A percentile compares a stretch with the other conserved stretches of the same genome.
These are phyloP conservation scores for Aspergillus caelatus DNA, from an alignment of 2,329 filamentous ascomycete species.

Conservation along the genomic window DNA sequence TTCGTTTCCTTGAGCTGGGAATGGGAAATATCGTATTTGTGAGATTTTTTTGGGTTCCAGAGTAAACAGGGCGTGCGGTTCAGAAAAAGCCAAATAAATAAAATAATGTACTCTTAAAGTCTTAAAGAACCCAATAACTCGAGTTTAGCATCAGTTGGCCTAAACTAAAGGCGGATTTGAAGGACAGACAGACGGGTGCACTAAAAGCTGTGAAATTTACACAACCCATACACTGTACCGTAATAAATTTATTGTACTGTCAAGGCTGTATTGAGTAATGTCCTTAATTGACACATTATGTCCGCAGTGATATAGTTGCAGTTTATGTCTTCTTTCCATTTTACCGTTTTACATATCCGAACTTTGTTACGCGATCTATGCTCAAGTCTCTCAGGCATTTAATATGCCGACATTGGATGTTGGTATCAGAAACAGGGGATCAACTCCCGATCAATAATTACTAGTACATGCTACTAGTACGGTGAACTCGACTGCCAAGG, in stretches of 20 bases:
- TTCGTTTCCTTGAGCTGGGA: neutral
- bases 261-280: neutral
- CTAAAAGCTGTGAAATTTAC: neutral
- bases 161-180: neutral
- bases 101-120: neutral
- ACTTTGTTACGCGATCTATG: neutral
- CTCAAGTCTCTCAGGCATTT: neutral
- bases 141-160: neutral
- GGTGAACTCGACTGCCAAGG: conserved; percentile 4
- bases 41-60: neutral
- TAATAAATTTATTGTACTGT: neutral
- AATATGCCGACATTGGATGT: neutral
- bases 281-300: neutral
- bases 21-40: neutral
- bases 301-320: neutral
- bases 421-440: neutral
- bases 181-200: neutral
- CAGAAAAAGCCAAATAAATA: neutral
- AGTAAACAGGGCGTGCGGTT: neutral
- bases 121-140: neutral
- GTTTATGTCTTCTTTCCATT: neutral
- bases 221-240: neutral
- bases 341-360: neutral
- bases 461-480: conserved; percentile 1
- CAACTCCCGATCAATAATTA: neutral